Base-by-base conservation (phyloP, 441 rosid genomes). In the Dalechampia spathulata region DNA sequence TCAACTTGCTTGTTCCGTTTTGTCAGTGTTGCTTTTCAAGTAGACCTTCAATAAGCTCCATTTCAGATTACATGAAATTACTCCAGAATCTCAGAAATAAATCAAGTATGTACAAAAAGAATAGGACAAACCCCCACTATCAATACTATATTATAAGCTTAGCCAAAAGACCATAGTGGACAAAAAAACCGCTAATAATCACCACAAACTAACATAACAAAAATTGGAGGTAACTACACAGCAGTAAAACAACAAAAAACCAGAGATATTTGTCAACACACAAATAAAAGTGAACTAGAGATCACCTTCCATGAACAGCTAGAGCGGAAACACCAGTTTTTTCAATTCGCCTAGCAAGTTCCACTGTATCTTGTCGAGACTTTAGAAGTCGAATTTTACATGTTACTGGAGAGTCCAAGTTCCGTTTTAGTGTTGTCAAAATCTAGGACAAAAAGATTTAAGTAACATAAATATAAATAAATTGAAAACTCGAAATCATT, bases 301-400 rank as follows among this genome's bases (percentile, higher is more conserved):
- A 73, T 62, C 63, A 90, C 94, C 97, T 82, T 70, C 98, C 96
- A 76, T 90, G 98, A 66, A 87, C 88, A 39, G 85, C 90, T 69
- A 90, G 83, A 19, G 95, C 95, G 44, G 98, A 77, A 69, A 87
- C 88, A 72, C 98, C 98, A 32, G 82, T 80, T 65, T 82, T 90
- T 71, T 90, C 96, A 47, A 87, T 90, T 78, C 81, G 73, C 73
- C 90, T 83, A 39, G 88, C 96, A 37, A 90, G 83, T 72, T 90
- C 92, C 61, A 87, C 95, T 8, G 98, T 87, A 52, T 87, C 94
- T 15, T 70, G 77, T 48, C 89, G 65, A 37, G 84, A 82, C 54
- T 82, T 82, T 40, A 90, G 70, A 26, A 87, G 78, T 36, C 98
- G 78, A 49, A 90, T 90, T 77, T 90, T 90, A 72, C 96, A 90